Evolutionary conservation across 1,284 basidiomycete genomes (phyloP), one percentile per base, ranked within the genome.

Genomic region (Blastosporella zonata): DNA sequence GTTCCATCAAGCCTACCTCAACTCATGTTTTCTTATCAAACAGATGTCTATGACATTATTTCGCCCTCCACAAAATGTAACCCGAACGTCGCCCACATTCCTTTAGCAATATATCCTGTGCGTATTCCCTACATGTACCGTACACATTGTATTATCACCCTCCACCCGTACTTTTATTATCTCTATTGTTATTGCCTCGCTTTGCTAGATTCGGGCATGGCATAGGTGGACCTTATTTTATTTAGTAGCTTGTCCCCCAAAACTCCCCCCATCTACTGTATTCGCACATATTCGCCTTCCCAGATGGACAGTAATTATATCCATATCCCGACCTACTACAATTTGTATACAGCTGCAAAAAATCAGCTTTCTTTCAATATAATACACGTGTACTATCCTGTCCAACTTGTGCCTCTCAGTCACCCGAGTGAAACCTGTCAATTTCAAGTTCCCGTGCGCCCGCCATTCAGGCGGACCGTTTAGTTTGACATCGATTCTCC

Each of bases 291-390:
- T 25, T 39, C 21, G 25, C 27, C 37, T 39, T 27, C 10, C 13
- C 23, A 36, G 13, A 37, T 37, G 36, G 41, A 52, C 46, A 43
- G 41, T 49, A 52, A 47, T 49, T 52, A 43, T 52, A 49, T 51
- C 46, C 1, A 15, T 28, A 20, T 48, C 35, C 33, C 25, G 29
- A 10, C 17, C 7, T 51, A 48, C 25, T 43, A 47, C 22, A 8
- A 37, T 23, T 35, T 52, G 50, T 52, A 48, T 37, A 38, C 23
- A 36, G 29, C 29, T 31, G 29, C 13, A n/a, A 31, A 31, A 27
- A 31, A 31, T 13, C 29, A 12, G 8, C 29, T 31, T 31, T 9
- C 13, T 31, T 9, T 31, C 8, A 3, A 3, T 27, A 10, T 5
- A 10, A 31, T 10, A 31, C 13, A 8, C 8, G 6, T 31, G 29